Evolutionary conservation across 805 yeast genomes (phyloP).

Genomic region (Starmerella bombi): DNA sequence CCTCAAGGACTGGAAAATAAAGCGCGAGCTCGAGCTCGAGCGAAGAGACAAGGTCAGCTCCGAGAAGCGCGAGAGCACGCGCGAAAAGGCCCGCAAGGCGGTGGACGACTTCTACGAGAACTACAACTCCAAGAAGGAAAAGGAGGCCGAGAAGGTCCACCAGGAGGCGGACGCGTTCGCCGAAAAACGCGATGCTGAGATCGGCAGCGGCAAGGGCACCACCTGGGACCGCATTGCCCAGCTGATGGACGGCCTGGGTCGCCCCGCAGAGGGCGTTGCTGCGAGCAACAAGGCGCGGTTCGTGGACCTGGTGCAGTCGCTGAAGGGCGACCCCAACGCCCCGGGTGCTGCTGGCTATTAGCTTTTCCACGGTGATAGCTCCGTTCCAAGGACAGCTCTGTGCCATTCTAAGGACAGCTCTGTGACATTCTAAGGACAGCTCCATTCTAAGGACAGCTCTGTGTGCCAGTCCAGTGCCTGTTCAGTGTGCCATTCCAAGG

Average conservation of each 20-base stretch:
- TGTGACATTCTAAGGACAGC: too few relatives aligned
- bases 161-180: conserved; percentile 59
- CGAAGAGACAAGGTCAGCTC: conserved; percentile 64
- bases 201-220: conserved; percentile 30
- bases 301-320: conserved; percentile 47
- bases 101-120: conserved; percentile 87
- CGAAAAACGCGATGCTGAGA: conserved; percentile 52
- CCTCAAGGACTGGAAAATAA: conserved; percentile 64
- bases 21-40: conserved; percentile 62
- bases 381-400: too few relatives aligned
- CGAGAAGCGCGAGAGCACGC: conserved; percentile 50
- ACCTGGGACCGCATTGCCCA: conserved; percentile 50
- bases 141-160: conserved; percentile 46
- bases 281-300: conserved; percentile 58
- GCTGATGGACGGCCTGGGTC: conserved; percentile 35
- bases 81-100: conserved; percentile 64
- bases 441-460: too few relatives aligned
- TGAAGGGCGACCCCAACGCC: conserved; percentile 56
- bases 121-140: conserved; percentile 73
- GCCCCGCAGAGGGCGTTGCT: conserved; percentile 30
- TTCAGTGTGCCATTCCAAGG: too few relatives aligned
- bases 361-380: too few relatives aligned
- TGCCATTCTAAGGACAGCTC: too few relatives aligned
- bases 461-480: too few relatives aligned
- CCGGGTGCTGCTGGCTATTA: conserved; percentile 66